Conservation (phyloP, 306 rosid species). For the Crotalaria pallida region DNA sequence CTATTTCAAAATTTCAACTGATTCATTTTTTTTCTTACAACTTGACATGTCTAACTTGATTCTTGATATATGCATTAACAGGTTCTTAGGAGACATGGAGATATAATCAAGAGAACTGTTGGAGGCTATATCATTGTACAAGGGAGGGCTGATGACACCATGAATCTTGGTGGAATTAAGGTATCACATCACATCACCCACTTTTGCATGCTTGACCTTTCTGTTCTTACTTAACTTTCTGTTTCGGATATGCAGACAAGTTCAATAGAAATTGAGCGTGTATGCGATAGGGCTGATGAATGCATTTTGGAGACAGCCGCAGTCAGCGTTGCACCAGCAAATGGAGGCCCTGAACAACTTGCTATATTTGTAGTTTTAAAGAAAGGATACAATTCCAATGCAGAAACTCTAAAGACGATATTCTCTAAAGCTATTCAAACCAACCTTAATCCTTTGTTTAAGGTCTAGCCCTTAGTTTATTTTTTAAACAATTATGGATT, state of each 20-base stretch:
- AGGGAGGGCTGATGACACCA: slow-evolving; percentile 94
- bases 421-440: slow-evolving; percentile 67
- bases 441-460: slow-evolving; percentile 77
- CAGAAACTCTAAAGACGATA: slow-evolving; percentile 41
- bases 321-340: slow-evolving; percentile 44
- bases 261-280: slow-evolving; percentile 72
- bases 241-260: slow-evolving; percentile 46
- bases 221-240: slow-evolving; percentile 3
- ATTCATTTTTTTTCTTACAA: not conserved
- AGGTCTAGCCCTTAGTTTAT: slow-evolving; percentile 36
- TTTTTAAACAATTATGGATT: not conserved
- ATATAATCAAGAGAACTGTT: slow-evolving; percentile 57
- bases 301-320: slow-evolving; percentile 72
- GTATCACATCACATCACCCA: slow-evolving; percentile 26
- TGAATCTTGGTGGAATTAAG: slow-evolving; percentile 97
- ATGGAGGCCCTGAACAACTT: slow-evolving; percentile 73
- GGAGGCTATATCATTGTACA: slow-evolving; percentile 67
- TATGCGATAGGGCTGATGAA: slow-evolving; percentile 63
- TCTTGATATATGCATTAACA: slow-evolving; percentile 28
- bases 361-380: slow-evolving; percentile 57
- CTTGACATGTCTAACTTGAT: slow-evolving; percentile 9
- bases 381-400: slow-evolving; percentile 38
- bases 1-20: not conserved
- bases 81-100: slow-evolving; percentile 89
- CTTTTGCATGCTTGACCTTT: not conserved